Evolutionary conservation across 177 flowering plant genomes (phyloP), one percentile per base, ranked within the genome.

Genomic region (Tripterygium wilfordii): DNA sequence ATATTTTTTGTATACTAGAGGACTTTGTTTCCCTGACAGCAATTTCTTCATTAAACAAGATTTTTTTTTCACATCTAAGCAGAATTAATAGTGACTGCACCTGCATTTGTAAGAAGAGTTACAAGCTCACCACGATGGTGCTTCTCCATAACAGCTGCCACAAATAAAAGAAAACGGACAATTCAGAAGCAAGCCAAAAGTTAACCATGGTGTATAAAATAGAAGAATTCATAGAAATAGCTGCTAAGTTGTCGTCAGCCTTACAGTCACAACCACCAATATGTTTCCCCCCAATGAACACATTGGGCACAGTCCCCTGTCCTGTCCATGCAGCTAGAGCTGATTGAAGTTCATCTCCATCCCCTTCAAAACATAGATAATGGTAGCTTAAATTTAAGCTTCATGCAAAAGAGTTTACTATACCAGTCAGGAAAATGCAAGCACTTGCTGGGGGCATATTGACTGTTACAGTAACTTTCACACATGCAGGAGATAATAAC

Each of bases 231-330:
- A n/a, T n/a, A n/a, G n/a, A n/a, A n/a, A n/a, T n/a, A n/a, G n/a
- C n/a, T n/a, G n/a, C n/a, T n/a, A n/a, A n/a, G n/a, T n/a, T n/a
- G n/a, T n/a, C n/a, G n/a, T n/a, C n/a, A n/a, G 14, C 8, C 67
- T 58, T 69, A 80, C 87, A 24, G 53, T 81, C 88, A 26, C 68
- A 81, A 31, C 88, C 88, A 42, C 88, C 84, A 15, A 78, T 63
- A 54, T 76, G 82, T 27, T 71, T 69, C 17, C 81, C 83, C 7
- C 71, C 75, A 16, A 81, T 73, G 60, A 78, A 78, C 51, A 81
- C 80, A 37, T 81, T 78, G 4, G 88, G 88, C 5, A 81, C 88
- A 2, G 84, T 81, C 25, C 66, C 71, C 52, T 64, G 79, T 26
- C 80, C 75, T 4, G 83, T 81, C 88, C 76, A 71, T 57, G 74